phyloP scores from a whole-genome alignment of 805 yeast genomes.

The Candida arabinofermentans region DNA sequence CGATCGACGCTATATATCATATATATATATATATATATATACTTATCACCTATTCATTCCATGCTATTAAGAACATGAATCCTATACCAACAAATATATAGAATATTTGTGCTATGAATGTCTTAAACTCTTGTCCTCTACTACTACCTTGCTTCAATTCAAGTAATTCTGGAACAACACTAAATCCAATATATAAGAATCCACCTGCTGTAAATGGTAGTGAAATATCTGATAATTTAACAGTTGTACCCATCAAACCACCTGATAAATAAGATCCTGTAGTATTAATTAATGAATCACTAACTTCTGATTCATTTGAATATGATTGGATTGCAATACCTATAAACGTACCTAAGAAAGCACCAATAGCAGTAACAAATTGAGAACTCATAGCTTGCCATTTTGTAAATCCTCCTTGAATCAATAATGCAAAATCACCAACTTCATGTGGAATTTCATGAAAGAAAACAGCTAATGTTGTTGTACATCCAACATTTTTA shows the following conservation, averaged over 20 bases:
- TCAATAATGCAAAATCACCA: conserved; percentile 72
- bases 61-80: conserved; percentile 50
- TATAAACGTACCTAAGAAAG: conserved; percentile 58
- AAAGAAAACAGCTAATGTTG: conserved; percentile 65
- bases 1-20: not conserved
- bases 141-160: conserved; percentile 36
- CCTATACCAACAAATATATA: conserved; percentile 52
- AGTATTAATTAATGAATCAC: not conserved
- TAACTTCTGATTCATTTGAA: conserved; percentile 9
- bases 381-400: conserved; percentile 65
- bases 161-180: conserved; percentile 70
- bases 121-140: conserved; percentile 35
- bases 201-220: conserved; percentile 78
- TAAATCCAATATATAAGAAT: conserved; percentile 67
- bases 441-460: conserved; percentile 82
- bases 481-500: conserved; percentile 58
- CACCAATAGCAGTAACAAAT: conserved; percentile 61
- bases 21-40: not conserved
- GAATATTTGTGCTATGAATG: conserved; percentile 42
- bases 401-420: conserved; percentile 65
- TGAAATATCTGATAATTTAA: conserved; percentile 46
- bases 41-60: conserved; percentile 39
- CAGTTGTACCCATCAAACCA: conserved; percentile 44
- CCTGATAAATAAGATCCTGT: conserved; percentile 4
- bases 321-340: conserved; percentile 54